These are phyloP conservation scores for Myxozyma monticola DNA, from an alignment of 805 yeast genomes.

Conservation along the genomic window DNA sequence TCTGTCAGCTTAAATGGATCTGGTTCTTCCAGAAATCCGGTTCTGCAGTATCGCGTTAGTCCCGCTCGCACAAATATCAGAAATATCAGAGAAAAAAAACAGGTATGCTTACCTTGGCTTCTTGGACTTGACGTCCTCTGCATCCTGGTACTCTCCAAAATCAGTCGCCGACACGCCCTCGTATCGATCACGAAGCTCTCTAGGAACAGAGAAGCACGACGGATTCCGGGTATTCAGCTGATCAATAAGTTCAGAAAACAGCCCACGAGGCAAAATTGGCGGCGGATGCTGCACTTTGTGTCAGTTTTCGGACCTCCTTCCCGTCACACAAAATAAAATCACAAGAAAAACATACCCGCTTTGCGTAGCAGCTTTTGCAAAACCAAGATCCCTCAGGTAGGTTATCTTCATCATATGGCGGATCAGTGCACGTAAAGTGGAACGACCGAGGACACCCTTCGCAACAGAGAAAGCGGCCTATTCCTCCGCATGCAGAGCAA, in stretches of 20 bases:
- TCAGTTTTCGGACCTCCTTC: too few relatives aligned
- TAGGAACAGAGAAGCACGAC: constrained; percentile 67
- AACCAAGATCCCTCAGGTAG: constrained; percentile 90
- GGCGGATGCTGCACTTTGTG: constrained; percentile 44
- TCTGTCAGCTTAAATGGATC: constrained; percentile 69
- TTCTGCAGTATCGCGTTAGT: constrained; percentile 41
- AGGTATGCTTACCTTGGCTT: constrained; percentile 15
- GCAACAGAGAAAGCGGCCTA: constrained; percentile 89
- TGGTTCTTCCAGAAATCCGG: constrained; percentile 50
- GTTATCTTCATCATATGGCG: constrained; percentile 73
- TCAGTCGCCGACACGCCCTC: constrained; percentile 67
- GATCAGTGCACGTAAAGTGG: constrained; percentile 88
- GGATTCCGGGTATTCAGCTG: constrained; percentile 62
- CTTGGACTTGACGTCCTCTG: constrained; percentile 24
- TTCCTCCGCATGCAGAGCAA: constrained; percentile 86
- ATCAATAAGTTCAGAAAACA: constrained; percentile 60
- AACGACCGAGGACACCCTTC: constrained; percentile 90
- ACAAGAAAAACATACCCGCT: constrained; percentile 31
- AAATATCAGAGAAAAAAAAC: neutral
- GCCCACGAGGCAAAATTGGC: constrained; percentile 38
- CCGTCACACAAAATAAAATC: neutral
- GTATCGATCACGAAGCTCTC: constrained; percentile 64
- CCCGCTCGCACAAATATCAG: neutral
- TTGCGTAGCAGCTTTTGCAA: constrained; percentile 71
- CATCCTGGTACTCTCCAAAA: constrained; percentile 69